Evolutionary conservation across 2,329 filamentous ascomycete species (phyloP).

Genomic region (Dryadomyces quercus-mongolicae): DNA sequence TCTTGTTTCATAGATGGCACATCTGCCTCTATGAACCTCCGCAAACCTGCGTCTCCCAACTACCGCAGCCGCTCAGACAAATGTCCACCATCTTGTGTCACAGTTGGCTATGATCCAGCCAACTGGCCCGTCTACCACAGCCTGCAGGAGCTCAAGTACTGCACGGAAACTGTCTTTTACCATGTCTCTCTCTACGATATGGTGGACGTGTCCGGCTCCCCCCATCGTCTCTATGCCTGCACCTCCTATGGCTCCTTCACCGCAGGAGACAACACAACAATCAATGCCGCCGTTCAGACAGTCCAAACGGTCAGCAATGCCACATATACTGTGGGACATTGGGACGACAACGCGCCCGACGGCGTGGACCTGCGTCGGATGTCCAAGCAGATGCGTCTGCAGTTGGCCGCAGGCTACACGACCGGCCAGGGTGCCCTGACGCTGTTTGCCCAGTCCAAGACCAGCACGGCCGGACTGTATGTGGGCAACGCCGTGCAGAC

Average conservation of each 20-base stretch:
- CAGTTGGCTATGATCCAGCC: slow-evolving; percentile 1
- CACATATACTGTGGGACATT: no score
- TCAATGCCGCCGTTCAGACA: no score
- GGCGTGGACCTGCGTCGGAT: neutral
- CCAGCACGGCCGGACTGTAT: slow-evolving; percentile 21
- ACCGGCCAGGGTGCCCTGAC: slow-evolving; percentile 8
- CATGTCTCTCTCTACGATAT: slow-evolving; percentile 6
- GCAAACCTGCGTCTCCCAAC: neutral
- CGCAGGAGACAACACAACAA: no score
- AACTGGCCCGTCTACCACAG: slow-evolving; percentile 8
- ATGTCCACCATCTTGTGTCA: slow-evolving; percentile 6
- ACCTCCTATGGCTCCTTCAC: no score
- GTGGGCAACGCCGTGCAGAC: slow-evolving; percentile 20
- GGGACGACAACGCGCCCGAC: neutral
- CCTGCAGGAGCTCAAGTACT: slow-evolving; percentile 1
- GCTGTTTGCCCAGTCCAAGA: slow-evolving; percentile 18
- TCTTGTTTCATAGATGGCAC: neutral
- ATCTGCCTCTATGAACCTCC: neutral
- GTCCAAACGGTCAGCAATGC: no score
- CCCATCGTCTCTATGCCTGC: slow-evolving; percentile 10
- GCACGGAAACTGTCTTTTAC: slow-evolving; percentile 7
- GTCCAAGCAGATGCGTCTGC: no score
- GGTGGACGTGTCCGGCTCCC: neutral
- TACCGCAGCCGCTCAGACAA: slow-evolving; percentile 1
- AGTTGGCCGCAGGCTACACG: no score